A percentile compares a stretch with the other conserved stretches of the same genome.
phyloP scores from a whole-genome alignment of 352 stramenopile genomes.

The Pythium apleroticum region DNA sequence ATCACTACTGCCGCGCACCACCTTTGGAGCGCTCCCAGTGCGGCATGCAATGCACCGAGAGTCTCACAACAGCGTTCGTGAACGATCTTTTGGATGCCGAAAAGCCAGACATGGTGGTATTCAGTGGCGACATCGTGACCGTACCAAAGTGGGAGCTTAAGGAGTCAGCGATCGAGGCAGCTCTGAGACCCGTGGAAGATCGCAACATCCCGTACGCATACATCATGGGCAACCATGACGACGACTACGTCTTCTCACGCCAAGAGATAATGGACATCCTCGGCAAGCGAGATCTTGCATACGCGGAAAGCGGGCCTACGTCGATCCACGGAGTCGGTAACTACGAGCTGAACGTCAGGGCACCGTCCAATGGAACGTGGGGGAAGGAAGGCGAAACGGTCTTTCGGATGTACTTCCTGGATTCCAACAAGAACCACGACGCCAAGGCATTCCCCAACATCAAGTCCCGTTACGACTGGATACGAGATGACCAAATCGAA shows the following conservation, averaged over 20 bases:
- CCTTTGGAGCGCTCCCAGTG: conserved; percentile 16
- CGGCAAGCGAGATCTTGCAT: conserved; percentile 39
- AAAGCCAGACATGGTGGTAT: conserved; percentile 54
- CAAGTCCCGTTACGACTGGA: conserved; percentile 50
- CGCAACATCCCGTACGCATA: conserved; percentile 53
- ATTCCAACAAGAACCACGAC: conserved; percentile 36
- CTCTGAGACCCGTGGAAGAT: conserved; percentile 34
- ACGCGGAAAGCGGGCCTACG: conserved; percentile 39
- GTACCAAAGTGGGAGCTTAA: conserved; percentile 17
- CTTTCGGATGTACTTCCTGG: conserved; percentile 69
- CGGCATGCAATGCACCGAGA: conserved; percentile 50
- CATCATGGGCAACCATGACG: conserved; percentile 65
- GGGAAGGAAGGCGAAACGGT: conserved; percentile 28
- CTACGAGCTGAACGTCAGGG: conserved; percentile 50
- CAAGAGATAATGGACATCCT: conserved; percentile 42
- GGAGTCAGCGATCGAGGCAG: conserved; percentile 35
- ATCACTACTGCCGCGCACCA: conserved; percentile 26
- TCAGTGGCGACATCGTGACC: conserved; percentile 54
- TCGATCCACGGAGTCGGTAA: conserved; percentile 47
- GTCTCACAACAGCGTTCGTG: conserved; percentile 45
- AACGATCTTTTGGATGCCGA: conserved; percentile 47
- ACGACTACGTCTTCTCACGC: conserved; percentile 41
- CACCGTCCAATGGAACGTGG: conserved; percentile 35
- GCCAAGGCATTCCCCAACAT: conserved; percentile 37
- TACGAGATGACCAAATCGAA: conserved; percentile 48